A percentile compares a stretch with the other conserved stretches of the same genome.
phyloP scores from a whole-genome alignment of 1,284 basidiomycete genomes.

The Ustilago loliicola region DNA sequence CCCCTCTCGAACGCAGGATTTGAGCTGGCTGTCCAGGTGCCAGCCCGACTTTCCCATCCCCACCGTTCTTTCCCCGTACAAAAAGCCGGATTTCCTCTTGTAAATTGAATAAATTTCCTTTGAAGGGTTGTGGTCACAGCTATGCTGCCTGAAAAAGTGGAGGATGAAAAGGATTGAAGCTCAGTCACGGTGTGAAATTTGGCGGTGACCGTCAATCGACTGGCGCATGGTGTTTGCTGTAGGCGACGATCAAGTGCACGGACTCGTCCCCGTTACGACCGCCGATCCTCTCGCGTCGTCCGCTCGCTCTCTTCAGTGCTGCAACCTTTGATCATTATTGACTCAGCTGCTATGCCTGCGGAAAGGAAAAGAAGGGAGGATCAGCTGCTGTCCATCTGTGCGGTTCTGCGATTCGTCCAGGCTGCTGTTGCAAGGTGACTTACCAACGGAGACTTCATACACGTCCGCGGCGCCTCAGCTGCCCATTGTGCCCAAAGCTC shows the following conservation, averaged over 20 bases:
- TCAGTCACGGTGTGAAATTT: slow-evolving; percentile 7
- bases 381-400: slow-evolving; percentile 9
- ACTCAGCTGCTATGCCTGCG: not conserved
- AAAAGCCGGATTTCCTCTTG: not conserved
- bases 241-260: slow-evolving; percentile 38
- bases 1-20: not conserved
- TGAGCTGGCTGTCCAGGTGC: no score
- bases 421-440: no score
- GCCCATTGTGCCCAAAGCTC: not conserved
- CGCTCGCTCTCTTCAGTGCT: not conserved
- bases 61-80: not conserved
- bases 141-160: slow-evolving; percentile 20
- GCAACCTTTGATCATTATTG: not conserved
- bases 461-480: not conserved
- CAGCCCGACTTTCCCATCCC: slow-evolving; percentile 1
- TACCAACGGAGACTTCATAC: no score
- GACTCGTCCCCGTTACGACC: slow-evolving; percentile 15
- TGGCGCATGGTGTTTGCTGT: slow-evolving; percentile 24
- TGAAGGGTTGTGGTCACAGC: not conserved
- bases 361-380: not conserved
- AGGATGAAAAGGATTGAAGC: slow-evolving; percentile 4
- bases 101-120: not conserved
- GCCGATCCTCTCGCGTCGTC: slow-evolving; percentile 3
- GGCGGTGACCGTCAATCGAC: slow-evolving; percentile 17
- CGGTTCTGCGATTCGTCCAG: no score